These are phyloP conservation scores for Rosa persica DNA, from an alignment of 306 rosid genomes.

Conservation along the genomic window DNA sequence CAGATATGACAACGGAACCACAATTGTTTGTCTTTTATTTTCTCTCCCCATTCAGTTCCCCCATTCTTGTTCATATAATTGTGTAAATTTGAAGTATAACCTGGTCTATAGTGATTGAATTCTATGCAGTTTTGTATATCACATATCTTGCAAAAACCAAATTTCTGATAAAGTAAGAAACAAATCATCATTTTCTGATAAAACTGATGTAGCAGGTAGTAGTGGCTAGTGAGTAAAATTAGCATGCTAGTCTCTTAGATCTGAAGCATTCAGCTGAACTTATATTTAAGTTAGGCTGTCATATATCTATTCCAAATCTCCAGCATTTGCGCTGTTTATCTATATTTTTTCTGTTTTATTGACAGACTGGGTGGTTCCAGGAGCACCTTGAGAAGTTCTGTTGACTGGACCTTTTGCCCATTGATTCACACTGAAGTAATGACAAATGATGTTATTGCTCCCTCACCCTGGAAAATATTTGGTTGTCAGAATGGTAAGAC, in stretches of 20 bases:
- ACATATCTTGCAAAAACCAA: not conserved
- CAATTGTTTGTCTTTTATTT: not conserved
- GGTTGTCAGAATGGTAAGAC: constrained; percentile 86
- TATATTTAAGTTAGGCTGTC: not conserved
- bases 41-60: not conserved
- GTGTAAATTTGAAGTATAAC: not conserved
- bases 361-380: constrained; percentile 62
- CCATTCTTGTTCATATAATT: not conserved
- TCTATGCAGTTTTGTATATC: not conserved
- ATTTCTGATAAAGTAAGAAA: not conserved
- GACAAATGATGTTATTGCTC: constrained; percentile 78
- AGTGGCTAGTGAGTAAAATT: not conserved
- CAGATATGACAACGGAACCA: not conserved
- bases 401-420: constrained; percentile 47
- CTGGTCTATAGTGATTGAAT: not conserved
- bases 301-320: not conserved
- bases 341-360: constrained; percentile 8
- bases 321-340: constrained; percentile 1
- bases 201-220: not conserved
- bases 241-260: not conserved
- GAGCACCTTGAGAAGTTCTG: constrained; percentile 43
- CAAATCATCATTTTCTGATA: not conserved
- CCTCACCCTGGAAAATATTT: constrained; percentile 92
- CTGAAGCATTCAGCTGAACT: not conserved
- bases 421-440: constrained; percentile 51